Evolutionary conservation across 2,329 filamentous ascomycete species (phyloP).

Genomic region (Verticillium tricorpus): DNA sequence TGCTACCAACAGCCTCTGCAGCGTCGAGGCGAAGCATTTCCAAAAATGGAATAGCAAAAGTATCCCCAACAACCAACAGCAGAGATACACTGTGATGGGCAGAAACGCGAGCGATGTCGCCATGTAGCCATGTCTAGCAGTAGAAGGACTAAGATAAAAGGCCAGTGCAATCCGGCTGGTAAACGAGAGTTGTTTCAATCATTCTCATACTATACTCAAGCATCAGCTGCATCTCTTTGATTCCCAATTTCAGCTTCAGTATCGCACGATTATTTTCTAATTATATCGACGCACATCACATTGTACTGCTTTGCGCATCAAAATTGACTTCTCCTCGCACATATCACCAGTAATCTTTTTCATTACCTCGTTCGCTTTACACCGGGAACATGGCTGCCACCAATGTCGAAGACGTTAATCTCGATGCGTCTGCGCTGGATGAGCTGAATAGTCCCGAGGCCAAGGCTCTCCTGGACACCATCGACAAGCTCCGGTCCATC

Average conservation of each 20-base stretch:
- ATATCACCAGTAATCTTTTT: background rate
- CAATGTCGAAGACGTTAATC: background rate
- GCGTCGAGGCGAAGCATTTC: background rate
- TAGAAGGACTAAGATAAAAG: too few relatives aligned
- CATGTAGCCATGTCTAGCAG: too few relatives aligned
- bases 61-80: background rate
- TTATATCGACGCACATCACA: too few relatives aligned
- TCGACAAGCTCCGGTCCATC: constrained; percentile 32
- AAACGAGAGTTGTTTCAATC: too few relatives aligned
- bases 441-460: constrained; percentile 7
- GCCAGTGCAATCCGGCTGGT: too few relatives aligned
- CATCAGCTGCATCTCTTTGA: too few relatives aligned
- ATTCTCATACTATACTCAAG: too few relatives aligned
- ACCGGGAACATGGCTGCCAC: background rate
- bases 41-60: background rate
- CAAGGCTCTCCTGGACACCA: constrained; percentile 26
- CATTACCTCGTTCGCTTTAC: background rate
- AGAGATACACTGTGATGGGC: background rate
- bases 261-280: too few relatives aligned
- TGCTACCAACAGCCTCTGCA: background rate
- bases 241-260: too few relatives aligned
- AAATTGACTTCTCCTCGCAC: too few relatives aligned
- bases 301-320: too few relatives aligned
- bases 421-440: constrained; percentile 15
- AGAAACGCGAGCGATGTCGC: too few relatives aligned